Conservation (phyloP, 1,139 yeast genomes). For the Saccharomyces hybrid region DNA sequence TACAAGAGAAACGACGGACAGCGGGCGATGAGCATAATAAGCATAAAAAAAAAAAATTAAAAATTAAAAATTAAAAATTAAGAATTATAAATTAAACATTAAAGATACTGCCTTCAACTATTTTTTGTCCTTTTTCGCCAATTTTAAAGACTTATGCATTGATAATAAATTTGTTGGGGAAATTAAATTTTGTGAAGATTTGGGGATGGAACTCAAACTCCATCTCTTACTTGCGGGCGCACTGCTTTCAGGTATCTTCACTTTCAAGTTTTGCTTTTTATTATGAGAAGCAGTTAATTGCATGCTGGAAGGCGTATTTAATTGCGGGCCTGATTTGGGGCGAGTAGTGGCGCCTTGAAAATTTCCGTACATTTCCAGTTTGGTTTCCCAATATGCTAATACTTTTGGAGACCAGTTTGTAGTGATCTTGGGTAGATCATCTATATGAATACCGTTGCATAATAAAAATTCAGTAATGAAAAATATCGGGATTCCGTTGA, state of each 20-base stretch:
- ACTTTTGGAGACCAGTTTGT: slow-evolving; percentile 12
- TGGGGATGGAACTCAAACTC: slow-evolving; percentile 16
- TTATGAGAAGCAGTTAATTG: not conserved
- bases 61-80: not conserved
- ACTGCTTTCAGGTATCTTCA: not conserved
- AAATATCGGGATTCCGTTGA: slow-evolving; percentile 38
- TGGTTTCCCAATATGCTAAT: slow-evolving; percentile 43
- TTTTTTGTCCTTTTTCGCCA: slow-evolving; percentile 9
- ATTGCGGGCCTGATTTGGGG: not conserved
- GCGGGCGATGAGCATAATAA: too few species aligned
- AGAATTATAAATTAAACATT: not conserved
- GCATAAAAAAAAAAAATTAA: too few species aligned
- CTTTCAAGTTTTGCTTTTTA: not conserved
- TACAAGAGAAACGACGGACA: too few species aligned
- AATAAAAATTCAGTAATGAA: slow-evolving; percentile 68
- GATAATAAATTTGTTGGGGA: slow-evolving; percentile 12
- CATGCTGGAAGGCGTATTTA: not conserved
- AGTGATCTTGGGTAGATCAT: slow-evolving; percentile 11
- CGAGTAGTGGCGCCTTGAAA: not conserved
- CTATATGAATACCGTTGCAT: slow-evolving; percentile 48
- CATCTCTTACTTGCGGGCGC: slow-evolving; percentile 5
- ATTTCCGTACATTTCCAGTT: slow-evolving; percentile 31
- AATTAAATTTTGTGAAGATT: slow-evolving; percentile 15
- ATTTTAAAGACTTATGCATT: slow-evolving; percentile 17
- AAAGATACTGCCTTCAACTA: not conserved